Conservation (phyloP, 768 basidiomycete genomes). For the Coprinopsis cinerea region DNA sequence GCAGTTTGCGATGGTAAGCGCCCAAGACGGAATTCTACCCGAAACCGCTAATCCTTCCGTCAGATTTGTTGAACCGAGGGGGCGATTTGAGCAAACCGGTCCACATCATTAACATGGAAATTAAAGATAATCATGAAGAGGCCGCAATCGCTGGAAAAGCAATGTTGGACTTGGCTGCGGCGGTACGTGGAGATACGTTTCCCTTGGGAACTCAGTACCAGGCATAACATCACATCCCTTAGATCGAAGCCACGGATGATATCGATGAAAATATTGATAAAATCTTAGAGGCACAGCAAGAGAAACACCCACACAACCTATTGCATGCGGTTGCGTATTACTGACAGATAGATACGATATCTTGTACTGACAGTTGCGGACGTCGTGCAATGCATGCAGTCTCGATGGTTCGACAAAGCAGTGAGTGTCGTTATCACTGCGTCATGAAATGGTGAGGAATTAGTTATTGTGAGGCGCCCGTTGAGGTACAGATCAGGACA, state of each 20-base stretch:
- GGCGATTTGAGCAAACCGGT: slow-evolving; percentile 93
- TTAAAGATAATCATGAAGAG: slow-evolving; percentile 99
- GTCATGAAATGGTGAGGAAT: not conserved
- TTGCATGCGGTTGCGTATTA: slow-evolving; percentile 92
- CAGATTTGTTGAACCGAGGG: slow-evolving; percentile 81
- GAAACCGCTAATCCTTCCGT: not conserved
- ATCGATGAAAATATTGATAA: slow-evolving; percentile 88
- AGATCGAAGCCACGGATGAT: slow-evolving; percentile 86
- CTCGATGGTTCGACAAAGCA: too few relatives aligned
- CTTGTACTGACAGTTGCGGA: slow-evolving; percentile 3
- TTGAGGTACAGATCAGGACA: not conserved
- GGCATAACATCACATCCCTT: slow-evolving; percentile 2
- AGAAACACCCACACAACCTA: slow-evolving; percentile 86
- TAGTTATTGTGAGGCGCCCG: not conserved
- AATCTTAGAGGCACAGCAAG: slow-evolving; percentile 80
- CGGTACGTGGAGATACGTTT: slow-evolving; percentile 48
- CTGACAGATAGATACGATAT: slow-evolving; percentile 31
- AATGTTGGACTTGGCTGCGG: slow-evolving; percentile 84
- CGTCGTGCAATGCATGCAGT: too few relatives aligned
- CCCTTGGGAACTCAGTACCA: slow-evolving; percentile 5
- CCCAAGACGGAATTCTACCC: not conserved
- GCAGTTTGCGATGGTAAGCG: slow-evolving; percentile 92
- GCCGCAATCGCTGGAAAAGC: slow-evolving; percentile 94
- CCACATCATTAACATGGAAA: slow-evolving; percentile 96
- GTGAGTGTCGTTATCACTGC: not conserved